phyloP scores from a whole-genome alignment of 1,284 basidiomycete genomes.

The Ceratobasidium sp. region DNA sequence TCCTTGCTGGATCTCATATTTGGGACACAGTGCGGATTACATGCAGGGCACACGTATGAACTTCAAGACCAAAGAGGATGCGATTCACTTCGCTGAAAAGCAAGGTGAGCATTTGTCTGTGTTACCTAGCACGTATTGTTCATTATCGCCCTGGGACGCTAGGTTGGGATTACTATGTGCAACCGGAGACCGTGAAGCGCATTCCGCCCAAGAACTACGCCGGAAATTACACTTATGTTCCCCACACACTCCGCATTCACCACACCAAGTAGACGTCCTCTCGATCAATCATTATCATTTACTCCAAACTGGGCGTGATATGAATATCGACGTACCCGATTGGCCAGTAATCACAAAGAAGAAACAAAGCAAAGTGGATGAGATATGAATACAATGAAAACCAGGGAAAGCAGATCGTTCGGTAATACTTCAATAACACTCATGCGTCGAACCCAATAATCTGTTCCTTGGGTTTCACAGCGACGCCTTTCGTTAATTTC shows the following conservation, averaged over 20 bases:
- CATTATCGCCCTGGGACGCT: slow-evolving; percentile 3
- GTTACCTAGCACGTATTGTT: slow-evolving; percentile 11
- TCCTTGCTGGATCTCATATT: slow-evolving; percentile 12
- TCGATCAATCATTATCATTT: slow-evolving; percentile 25
- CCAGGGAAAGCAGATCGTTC: slow-evolving; percentile 20
- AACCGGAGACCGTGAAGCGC: slow-evolving; percentile 75
- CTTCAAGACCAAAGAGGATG: slow-evolving; percentile 93
- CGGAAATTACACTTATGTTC: slow-evolving; percentile 91
- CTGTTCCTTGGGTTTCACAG: slow-evolving; percentile 38
- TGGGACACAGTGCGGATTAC: slow-evolving; percentile 84
- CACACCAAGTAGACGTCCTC: slow-evolving; percentile 88
- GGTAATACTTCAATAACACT: background rate
- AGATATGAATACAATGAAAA: slow-evolving; percentile 35
- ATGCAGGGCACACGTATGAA: slow-evolving; percentile 93
- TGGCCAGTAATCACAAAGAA: slow-evolving; percentile 6
- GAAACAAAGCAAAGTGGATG: background rate
- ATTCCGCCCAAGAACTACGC: slow-evolving; percentile 93
- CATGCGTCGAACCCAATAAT: slow-evolving; percentile 45
- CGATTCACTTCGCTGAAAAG: slow-evolving; percentile 94
- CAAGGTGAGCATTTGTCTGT: slow-evolving; percentile 70
- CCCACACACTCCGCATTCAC: slow-evolving; percentile 85
- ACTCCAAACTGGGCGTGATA: background rate
- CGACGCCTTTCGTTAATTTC: slow-evolving; percentile 29
- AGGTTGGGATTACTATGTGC: slow-evolving; percentile 68
- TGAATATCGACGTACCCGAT: slow-evolving; percentile 27